Evolutionary conservation across 495 filamentous ascomycete species (phyloP).

Genomic region (Tuber indicum): DNA sequence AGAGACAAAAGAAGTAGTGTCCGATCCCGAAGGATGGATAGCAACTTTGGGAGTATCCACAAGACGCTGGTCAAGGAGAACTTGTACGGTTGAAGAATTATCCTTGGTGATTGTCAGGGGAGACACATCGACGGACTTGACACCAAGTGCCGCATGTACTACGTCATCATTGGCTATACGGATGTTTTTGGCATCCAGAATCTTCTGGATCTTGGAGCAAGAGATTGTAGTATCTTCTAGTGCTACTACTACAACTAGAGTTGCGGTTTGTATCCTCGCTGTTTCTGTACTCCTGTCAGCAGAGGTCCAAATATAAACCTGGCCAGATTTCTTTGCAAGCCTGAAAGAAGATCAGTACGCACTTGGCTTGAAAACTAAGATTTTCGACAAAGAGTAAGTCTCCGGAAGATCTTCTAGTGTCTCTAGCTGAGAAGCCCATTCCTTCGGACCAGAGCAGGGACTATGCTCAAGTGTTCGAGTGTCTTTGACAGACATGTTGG

Average conservation of each 20-base stretch:
- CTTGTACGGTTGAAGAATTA: slow-evolving; percentile 39
- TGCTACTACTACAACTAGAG: slow-evolving; percentile 39
- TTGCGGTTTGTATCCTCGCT: slow-evolving; percentile 39
- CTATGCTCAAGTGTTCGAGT: slow-evolving; percentile 34
- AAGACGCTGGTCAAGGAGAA: slow-evolving; percentile 40
- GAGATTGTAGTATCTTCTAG: slow-evolving; percentile 40
- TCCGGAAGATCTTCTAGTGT: slow-evolving; percentile 32
- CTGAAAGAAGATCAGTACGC: slow-evolving; percentile 14
- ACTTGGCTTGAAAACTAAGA: slow-evolving; percentile 43
- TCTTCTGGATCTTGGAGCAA: slow-evolving; percentile 37
- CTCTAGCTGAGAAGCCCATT: slow-evolving; percentile 41
- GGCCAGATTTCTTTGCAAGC: slow-evolving; percentile 5
- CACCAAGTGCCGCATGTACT: slow-evolving; percentile 36
- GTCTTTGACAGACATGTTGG: slow-evolving; percentile 35
- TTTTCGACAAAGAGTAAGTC: slow-evolving; percentile 40
- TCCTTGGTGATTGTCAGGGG: slow-evolving; percentile 39
- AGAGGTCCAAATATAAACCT: not conserved
- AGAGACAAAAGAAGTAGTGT: slow-evolving; percentile 35
- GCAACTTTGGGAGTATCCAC: slow-evolving; percentile 34
- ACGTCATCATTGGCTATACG: slow-evolving; percentile 40
- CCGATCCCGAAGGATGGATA: slow-evolving; percentile 39
- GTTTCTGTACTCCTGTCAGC: slow-evolving; percentile 34
- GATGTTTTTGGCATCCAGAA: slow-evolving; percentile 38
- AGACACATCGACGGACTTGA: slow-evolving; percentile 37
- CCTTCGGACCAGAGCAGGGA: slow-evolving; percentile 29